Percentiles rank a stretch among this genome's conserved stretches.
phyloP scores from a whole-genome alignment of 2,329 filamentous ascomycete species.

The Colletotrichum echinochloae region DNA sequence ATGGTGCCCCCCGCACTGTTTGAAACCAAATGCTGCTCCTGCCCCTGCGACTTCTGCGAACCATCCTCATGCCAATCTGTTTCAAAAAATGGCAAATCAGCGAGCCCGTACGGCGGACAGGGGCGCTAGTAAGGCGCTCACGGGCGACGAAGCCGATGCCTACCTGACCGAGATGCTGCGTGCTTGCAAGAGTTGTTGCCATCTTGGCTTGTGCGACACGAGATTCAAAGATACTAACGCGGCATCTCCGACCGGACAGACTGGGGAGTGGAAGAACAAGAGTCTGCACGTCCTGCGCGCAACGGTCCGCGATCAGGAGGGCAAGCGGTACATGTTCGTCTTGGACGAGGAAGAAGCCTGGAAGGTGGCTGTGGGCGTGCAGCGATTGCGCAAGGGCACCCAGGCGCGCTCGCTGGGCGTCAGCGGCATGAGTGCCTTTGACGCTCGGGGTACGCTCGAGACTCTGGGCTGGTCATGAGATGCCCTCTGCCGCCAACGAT shows the following conservation, averaged over 20 bases:
- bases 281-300: slow-evolving; percentile 73
- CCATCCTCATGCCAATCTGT: slow-evolving; percentile 54
- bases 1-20: slow-evolving; percentile 78
- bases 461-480: slow-evolving; percentile 65
- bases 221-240: slow-evolving; percentile 59
- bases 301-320: slow-evolving; percentile 73
- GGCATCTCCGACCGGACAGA: slow-evolving; percentile 56
- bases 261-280: slow-evolving; percentile 65
- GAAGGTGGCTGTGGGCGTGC: slow-evolving; percentile 74
- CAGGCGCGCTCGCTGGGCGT: slow-evolving; percentile 71
- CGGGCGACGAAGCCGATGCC: slow-evolving; percentile 74
- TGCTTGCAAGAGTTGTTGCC: slow-evolving; percentile 74
- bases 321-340: slow-evolving; percentile 74
- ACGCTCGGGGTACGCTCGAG: slow-evolving; percentile 68
- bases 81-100: slow-evolving; percentile 60
- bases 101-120: slow-evolving; percentile 61
- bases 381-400: slow-evolving; percentile 69
- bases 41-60: slow-evolving; percentile 55
- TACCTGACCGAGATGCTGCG: slow-evolving; percentile 72
- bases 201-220: slow-evolving; percentile 62
- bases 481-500: background rate
- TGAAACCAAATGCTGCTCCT: slow-evolving; percentile 59
- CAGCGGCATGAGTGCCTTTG: slow-evolving; percentile 64
- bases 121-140: slow-evolving; percentile 63
- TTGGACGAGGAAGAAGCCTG: slow-evolving; percentile 74